A percentile compares a stretch with the other conserved stretches of the same genome.
Evolutionary conservation across 441 rosid species (phyloP).

Genomic region (Metrosideros polymorpha): DNA sequence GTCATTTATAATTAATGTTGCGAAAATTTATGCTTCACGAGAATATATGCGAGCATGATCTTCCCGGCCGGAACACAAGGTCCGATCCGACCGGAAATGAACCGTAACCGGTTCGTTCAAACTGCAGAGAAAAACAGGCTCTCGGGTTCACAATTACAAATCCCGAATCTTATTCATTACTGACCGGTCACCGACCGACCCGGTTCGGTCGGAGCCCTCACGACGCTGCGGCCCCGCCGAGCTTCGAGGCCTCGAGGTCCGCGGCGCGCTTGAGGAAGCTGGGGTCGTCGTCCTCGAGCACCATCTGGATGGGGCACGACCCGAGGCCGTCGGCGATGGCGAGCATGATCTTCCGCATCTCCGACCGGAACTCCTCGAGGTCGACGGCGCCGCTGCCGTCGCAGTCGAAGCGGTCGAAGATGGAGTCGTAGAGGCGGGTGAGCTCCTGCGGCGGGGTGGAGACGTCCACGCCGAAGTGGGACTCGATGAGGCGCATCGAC

Average conservation of each 20-base stretch:
- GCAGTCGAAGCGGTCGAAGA: constrained; percentile 68
- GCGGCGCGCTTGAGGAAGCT: constrained; percentile 65
- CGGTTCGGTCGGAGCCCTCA: neutral
- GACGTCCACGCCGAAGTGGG: constrained; percentile 68
- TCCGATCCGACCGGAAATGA: neutral
- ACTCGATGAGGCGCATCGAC: constrained; percentile 58
- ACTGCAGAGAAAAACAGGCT: neutral
- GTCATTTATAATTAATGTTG: neutral
- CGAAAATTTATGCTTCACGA: neutral
- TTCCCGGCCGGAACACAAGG: neutral
- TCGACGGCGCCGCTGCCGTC: constrained; percentile 57
- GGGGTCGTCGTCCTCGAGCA: constrained; percentile 48
- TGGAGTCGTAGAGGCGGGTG: constrained; percentile 55
- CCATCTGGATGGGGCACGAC: constrained; percentile 73
- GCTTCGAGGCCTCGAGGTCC: constrained; percentile 76
- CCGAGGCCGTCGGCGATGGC: constrained; percentile 90
- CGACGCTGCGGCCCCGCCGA: neutral
- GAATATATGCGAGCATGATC: no score
- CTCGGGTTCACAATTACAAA: neutral
- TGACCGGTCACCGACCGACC: neutral
- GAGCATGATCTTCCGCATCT: constrained; percentile 72
- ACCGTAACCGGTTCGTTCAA: neutral
- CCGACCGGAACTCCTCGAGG: constrained; percentile 55
- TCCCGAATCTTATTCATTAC: neutral
- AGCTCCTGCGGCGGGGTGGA: constrained; percentile 54